Evolutionary conservation across 2,329 filamentous ascomycete species (phyloP).

Genomic region (Fusarium multiceps): DNA sequence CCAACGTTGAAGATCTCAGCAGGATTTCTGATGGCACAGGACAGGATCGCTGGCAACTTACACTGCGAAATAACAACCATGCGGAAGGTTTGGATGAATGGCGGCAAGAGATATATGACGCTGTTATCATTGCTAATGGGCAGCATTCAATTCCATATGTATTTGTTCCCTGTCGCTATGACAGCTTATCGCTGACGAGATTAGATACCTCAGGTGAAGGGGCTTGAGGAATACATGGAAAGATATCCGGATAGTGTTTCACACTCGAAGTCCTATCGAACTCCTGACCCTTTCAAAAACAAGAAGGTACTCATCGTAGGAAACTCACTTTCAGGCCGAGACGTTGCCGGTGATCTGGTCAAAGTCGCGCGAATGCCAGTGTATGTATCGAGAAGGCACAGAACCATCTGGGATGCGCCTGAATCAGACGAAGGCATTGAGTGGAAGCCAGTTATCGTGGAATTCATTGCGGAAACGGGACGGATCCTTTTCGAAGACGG

Average conservation of each 20-base stretch:
- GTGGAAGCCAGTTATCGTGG: not conserved
- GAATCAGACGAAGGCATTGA: not conserved
- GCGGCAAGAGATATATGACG: not conserved
- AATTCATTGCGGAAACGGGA: not conserved
- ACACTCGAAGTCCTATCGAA: not conserved
- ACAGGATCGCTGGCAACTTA: not conserved
- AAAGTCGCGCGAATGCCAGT: not conserved
- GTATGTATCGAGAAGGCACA: not conserved
- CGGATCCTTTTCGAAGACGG: not conserved
- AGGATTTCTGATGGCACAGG: not conserved
- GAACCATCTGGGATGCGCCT: not conserved
- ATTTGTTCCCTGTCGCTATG: not conserved
- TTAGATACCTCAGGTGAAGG: not conserved
- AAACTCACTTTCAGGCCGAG: not conserved
- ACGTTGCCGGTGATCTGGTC: not conserved
- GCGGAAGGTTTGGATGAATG: not conserved
- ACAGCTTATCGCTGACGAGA: not conserved
- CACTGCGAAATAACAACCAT: not conserved
- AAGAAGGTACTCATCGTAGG: not conserved
- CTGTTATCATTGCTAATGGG: not conserved
- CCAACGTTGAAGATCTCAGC: not conserved
- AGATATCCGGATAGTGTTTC: not conserved
- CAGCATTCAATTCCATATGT: slow-evolving; percentile 4
- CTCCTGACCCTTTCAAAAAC: not conserved
- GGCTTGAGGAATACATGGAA: not conserved